Evolutionary conservation across 371 early-diverging fungal species (phyloP), one percentile per base, ranked within the genome.

Genomic region (Mortierella sp.): DNA sequence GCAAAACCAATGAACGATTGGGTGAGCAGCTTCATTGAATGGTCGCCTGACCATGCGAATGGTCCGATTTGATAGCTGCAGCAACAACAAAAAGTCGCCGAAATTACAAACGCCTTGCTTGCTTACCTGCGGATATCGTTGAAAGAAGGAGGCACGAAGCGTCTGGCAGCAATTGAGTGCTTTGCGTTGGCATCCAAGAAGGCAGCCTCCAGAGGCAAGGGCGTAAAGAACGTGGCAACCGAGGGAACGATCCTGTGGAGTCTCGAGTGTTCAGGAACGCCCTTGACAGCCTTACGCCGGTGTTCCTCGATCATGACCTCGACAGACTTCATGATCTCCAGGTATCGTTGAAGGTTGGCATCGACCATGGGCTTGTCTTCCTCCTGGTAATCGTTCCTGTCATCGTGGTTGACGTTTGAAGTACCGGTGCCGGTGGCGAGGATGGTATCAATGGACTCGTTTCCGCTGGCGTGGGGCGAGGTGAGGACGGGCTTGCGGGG

Each of bases 111-210:
- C 35, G 10, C 10, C 8, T 38, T 68, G 6, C 18, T 24, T 68
- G 1, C 49, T 18, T 85, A 91, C 91, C 88, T 87, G 78, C 97
- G 90, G 73, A 97, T 91, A 76, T 97, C 97, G 90, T 97, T 97
- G 89, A 97, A 97, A 75, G 92, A 92, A 1, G 96, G 96, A 71
- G 97, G 95, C 24, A 97, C 96, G 84, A 93, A 92, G 41, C 91
- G 89, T 73, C 97, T 90, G 1, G 93, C 92, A 29, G 95, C 91
- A 63, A 97, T 94, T 7, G 91, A 89, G 68, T 94, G 87, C 70
- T 89, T 88, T 6, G 84, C 82, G 88, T 95, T 92, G 56, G 92
- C 90, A 27, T 77, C 78, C 72, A 91, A 80, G 87, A 96, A 96
- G 21, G 94, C 91, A 32, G 89, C 90, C 24, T 88, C 88, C 38